A percentile compares a stretch with the other conserved stretches of the same genome.
Evolutionary conservation across 768 basidiomycete species (phyloP).

Genomic region (Pleurotus tuber-regium): DNA sequence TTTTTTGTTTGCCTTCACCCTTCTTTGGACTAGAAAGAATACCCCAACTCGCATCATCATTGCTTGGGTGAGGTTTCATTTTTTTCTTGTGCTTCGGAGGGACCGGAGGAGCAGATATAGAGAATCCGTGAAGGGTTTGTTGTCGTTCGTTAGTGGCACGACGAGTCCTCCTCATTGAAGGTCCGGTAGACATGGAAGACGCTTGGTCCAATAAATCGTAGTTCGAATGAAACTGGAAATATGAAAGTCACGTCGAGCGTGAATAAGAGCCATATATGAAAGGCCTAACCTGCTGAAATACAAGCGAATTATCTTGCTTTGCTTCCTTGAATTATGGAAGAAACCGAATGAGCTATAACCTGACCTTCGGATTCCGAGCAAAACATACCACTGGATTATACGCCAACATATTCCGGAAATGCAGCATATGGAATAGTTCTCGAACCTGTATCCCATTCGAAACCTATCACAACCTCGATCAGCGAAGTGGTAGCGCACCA

Average conservation of each 20-base stretch:
- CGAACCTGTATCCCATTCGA: conserved; percentile 51
- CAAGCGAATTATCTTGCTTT: conserved; percentile 66
- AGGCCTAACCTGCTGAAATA: conserved; percentile 67
- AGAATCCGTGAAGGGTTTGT: conserved; percentile 36
- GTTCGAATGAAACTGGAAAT: conserved; percentile 54
- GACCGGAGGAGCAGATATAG: conserved; percentile 24
- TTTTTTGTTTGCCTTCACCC: not conserved
- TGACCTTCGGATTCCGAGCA: not conserved
- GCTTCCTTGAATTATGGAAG: conserved; percentile 45
- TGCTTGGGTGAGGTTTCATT: conserved; percentile 13
- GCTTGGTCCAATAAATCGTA: conserved; percentile 60
- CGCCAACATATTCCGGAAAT: conserved; percentile 70
- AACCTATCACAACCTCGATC: conserved; percentile 5
- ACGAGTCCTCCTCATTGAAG: conserved; percentile 59
- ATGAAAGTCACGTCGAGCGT: conserved; percentile 8
- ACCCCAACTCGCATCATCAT: not conserved
- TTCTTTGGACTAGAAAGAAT: not conserved
- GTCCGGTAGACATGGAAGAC: conserved; percentile 27
- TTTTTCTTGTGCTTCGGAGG: conserved; percentile 23
- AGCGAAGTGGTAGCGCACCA: conserved; percentile 48
- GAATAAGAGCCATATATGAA: conserved; percentile 11
- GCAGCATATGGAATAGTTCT: conserved; percentile 86
- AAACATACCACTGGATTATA: conserved; percentile 71
- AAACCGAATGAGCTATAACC: too few species aligned
- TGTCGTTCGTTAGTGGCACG: conserved; percentile 54